Base-by-base conservation (phyloP, 495 filamentous ascomycete species). In the Collariella sp. region DNA sequence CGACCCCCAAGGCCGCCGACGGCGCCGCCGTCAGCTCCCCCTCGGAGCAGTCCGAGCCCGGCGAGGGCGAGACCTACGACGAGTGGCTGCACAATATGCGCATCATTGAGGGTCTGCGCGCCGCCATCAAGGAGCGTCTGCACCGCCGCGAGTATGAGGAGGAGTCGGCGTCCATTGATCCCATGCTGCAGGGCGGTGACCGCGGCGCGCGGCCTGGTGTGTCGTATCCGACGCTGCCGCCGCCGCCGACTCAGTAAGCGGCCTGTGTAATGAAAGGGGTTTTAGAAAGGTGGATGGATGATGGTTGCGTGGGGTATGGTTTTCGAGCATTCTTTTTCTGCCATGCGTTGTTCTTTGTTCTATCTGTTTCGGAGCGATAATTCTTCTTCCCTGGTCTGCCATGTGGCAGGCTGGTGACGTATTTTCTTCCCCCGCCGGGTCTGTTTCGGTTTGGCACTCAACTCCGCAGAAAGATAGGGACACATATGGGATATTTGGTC, bases 31-130 rank as follows among this genome's bases (percentile, higher is more conserved):
- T 71, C 56, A 65, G 71, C 67, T 72, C 72, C 36, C 64, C 76
- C 36, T 67, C 74, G 4, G 63, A 69, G 45, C 74, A 76, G 43
- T 60, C 72, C 1, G 74, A 75, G 43, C 47, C 62, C 36, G 67
- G 82, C 60, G 73, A 76, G 41, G 50, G 47, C 39, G 71, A 76
- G 50, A 65, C 60, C 56, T 84, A 91, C 59, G 86, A 88, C 55
- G 75, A 78, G 34, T 94, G 88, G 89, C 79, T 95, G 11, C 85
- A 90, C 62, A 86, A 90, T 68, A 83, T 89, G 53, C 86, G 89
- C 24, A 76, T 84, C 36, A 83, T 94, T 47, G 89, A 94, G 70
- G 78, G 75, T 38, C 76, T 95, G 41, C 78, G 87, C 34, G 77
- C 79, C 36, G 81, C 82, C 59, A 79, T 95, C 59, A 76, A 78